Conservation (phyloP, 2,329 filamentous ascomycete species). For the Alternaria triticimaculans region DNA sequence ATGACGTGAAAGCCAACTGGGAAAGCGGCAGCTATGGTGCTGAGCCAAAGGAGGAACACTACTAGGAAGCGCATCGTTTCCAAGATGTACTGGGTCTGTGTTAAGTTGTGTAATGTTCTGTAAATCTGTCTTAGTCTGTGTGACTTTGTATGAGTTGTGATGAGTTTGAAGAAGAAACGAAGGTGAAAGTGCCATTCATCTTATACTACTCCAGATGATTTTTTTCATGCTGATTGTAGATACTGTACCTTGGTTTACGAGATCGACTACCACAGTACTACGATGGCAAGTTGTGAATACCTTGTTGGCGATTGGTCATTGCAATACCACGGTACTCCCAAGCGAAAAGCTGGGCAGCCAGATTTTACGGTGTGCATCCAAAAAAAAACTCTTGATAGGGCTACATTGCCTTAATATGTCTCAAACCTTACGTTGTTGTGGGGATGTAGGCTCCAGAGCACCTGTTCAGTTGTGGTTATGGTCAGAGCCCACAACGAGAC, state of each 20-base stretch:
- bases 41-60: constrained; percentile 11
- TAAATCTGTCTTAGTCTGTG: not conserved
- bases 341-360: not conserved
- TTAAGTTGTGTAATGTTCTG: not conserved
- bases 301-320: not conserved
- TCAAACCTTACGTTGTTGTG: not conserved
- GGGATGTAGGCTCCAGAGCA: not conserved
- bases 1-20: constrained; percentile 11
- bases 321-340: not conserved
- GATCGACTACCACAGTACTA: not conserved
- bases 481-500: not conserved
- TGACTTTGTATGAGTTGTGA: not conserved
- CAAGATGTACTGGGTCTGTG: not conserved
- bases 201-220: not conserved
- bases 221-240: not conserved
- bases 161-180: not conserved
- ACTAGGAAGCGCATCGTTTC: constrained; percentile 13
- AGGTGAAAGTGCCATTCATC: not conserved
- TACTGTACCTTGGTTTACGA: not conserved
- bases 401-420: not conserved
- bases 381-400: not conserved
- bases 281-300: not conserved
- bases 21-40: constrained; percentile 2
- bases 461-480: not conserved
- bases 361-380: not conserved